Evolutionary conservation across 306 rosid genomes (phyloP).

Genomic region (Crotalaria pallida): DNA sequence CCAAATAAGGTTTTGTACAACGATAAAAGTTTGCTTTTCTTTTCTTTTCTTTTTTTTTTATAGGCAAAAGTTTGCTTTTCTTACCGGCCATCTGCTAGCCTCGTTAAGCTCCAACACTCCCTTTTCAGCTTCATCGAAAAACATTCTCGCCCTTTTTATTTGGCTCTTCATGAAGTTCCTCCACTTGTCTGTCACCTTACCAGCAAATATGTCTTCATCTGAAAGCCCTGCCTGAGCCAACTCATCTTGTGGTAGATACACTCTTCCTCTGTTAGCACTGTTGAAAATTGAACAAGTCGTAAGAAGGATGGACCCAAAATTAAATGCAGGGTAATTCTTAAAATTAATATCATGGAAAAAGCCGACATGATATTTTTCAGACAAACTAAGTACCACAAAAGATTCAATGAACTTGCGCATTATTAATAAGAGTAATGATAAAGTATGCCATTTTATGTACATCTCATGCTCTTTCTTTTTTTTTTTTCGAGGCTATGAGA

Average conservation of each 20-base stretch:
- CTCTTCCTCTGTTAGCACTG: constrained; percentile 58
- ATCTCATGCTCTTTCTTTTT: background rate
- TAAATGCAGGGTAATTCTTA: background rate
- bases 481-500: too few relatives aligned
- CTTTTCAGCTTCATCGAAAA: constrained; percentile 53
- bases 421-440: background rate
- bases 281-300: background rate
- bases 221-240: constrained; percentile 56
- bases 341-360: background rate
- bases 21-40: background rate
- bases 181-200: constrained; percentile 61
- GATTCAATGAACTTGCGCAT: background rate
- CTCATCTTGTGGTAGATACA: constrained; percentile 63
- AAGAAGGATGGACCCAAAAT: constrained; percentile 1
- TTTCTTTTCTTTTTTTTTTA: too few relatives aligned
- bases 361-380: background rate
- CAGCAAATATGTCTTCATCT: constrained; percentile 48
- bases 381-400: background rate
- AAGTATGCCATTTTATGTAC: background rate
- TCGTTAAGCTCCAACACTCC: constrained; percentile 46
- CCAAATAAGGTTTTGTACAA: too few relatives aligned
- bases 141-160: constrained; percentile 56
- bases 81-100: constrained; percentile 68
- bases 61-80: constrained; percentile 11
- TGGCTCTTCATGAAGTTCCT: constrained; percentile 58